These are phyloP conservation scores for Arabis alpina DNA, from an alignment of 345 rosid genomes.

Conservation along the genomic window DNA sequence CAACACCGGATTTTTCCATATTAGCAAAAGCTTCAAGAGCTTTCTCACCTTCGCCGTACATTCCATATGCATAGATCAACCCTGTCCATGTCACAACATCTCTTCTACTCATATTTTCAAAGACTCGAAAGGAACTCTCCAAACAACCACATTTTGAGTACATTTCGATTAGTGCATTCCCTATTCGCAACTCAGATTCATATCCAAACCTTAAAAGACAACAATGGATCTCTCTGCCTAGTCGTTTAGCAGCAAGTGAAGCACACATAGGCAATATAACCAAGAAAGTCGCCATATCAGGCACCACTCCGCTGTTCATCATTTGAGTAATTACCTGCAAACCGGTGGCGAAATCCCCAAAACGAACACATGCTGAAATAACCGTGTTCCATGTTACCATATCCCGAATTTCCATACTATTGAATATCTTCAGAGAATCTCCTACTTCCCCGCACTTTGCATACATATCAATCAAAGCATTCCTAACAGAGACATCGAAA, in stretches of 20 bases:
- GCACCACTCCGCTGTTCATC: slow-evolving; percentile 48
- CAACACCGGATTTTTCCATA: slow-evolving; percentile 58
- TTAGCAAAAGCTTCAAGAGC: slow-evolving; percentile 53
- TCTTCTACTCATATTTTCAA: slow-evolving; percentile 55
- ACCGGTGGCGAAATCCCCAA: slow-evolving; percentile 53
- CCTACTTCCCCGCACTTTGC: slow-evolving; percentile 55
- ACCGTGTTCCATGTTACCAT: slow-evolving; percentile 67
- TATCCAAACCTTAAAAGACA: slow-evolving; percentile 56
- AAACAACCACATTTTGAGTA: slow-evolving; percentile 73
- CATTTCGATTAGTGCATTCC: slow-evolving; percentile 73
- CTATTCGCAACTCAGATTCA: slow-evolving; percentile 50
- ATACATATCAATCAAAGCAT: slow-evolving; percentile 67
- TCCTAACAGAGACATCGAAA: slow-evolving; percentile 50
- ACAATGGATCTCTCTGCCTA: slow-evolving; percentile 71
- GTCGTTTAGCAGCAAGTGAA: slow-evolving; percentile 57
- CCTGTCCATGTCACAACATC: slow-evolving; percentile 82
- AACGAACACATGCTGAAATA: slow-evolving; percentile 58
- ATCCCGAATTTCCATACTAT: slow-evolving; percentile 50
- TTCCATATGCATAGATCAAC: slow-evolving; percentile 65
- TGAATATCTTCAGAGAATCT: slow-evolving; percentile 54
- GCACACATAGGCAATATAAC: slow-evolving; percentile 63
- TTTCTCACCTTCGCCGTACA: slow-evolving; percentile 65
- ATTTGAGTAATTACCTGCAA: slow-evolving; percentile 51
- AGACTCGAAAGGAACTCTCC: slow-evolving; percentile 46
- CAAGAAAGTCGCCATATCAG: slow-evolving; percentile 58